Base-by-base conservation (phyloP, 345 rosid genomes). In the Hypericum androsaemum region DNA sequence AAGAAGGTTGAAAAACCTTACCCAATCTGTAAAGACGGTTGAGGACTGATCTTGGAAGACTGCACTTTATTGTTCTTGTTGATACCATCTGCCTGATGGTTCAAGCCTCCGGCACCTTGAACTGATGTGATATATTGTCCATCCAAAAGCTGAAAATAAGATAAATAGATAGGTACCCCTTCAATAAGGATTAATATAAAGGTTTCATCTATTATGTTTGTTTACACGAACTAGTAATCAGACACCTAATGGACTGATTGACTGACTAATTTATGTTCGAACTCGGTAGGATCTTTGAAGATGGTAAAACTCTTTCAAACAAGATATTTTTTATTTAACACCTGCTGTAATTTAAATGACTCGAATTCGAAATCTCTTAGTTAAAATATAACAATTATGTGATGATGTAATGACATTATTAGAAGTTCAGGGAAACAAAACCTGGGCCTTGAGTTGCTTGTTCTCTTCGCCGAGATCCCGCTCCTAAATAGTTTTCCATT, bases 391-490 rank as follows among this genome's bases (percentile, higher is more conserved):
- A n/a, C n/a, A n/a, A n/a, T n/a, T 22, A 22, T 22, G 32, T 22
- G 4, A 22, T 22, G 4, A 22, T 4, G 4, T 22, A 4, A 22
- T 22, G 32, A 4, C 32, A 1, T 22, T 22, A 22, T 22, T 22
- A 22, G 32, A 22, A 22, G 32, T 22, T 22, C 32, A 22, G 32
- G 32, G 32, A 16, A 10, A 8, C 11, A 14, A 45, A 54, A 71
- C 75, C 78, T 70, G 53, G 47, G 54, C 41, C 57, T 45, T 60
- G 22, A 74, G 72, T 41, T 46, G 62, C 50, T 43, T 40, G 40
- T 70, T 74, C 61, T 70, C 65, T 11, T 60, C 75, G 17, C 42
- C 57, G 39, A 66, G 72, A 3, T 60, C 65, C 5, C 15, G 51
- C 54, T 60, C 78, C 78, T 70, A 22, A 1, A 22, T 4, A 22